Conservation (phyloP, 495 filamentous ascomycete genomes). For the Aspergillus homomorphus region DNA sequence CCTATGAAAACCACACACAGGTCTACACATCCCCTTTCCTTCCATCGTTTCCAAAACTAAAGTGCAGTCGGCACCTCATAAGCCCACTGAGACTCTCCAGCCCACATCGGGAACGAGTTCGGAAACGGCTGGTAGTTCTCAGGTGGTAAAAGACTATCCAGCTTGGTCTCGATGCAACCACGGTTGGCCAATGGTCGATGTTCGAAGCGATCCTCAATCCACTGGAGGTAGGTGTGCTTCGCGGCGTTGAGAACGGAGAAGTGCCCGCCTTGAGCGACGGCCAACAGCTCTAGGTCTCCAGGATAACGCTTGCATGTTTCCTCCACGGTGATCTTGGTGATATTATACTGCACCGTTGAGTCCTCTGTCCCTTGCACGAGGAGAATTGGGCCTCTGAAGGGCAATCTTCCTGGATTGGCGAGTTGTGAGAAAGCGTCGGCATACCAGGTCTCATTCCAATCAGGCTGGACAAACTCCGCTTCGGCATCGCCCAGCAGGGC, state of each 20-base stretch:
- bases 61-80: slow-evolving; percentile 26
- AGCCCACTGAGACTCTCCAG: slow-evolving; percentile 24
- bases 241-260: slow-evolving; percentile 36
- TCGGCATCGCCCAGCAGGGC: slow-evolving; percentile 19
- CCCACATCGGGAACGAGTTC: slow-evolving; percentile 31
- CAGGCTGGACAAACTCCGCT: slow-evolving; percentile 19
- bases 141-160: slow-evolving; percentile 27
- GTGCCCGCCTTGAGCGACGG: slow-evolving; percentile 32
- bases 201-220: slow-evolving; percentile 41
- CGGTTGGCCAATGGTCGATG: slow-evolving; percentile 14
- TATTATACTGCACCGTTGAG: slow-evolving; percentile 21
- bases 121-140: slow-evolving; percentile 22
- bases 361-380: slow-evolving; percentile 39
- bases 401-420: slow-evolving; percentile 27
- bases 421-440: slow-evolving; percentile 22
- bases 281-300: slow-evolving; percentile 31
- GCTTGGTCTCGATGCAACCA: slow-evolving; percentile 16
- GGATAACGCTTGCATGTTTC: slow-evolving; percentile 32
- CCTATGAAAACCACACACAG: no score
- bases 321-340: slow-evolving; percentile 26
- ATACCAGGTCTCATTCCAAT: slow-evolving; percentile 23
- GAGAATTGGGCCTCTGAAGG: slow-evolving; percentile 43
- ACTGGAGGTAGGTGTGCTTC: slow-evolving; percentile 36
- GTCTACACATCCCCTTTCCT: no score
- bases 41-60: neutral